Evolutionary conservation across 2,329 filamentous ascomycete genomes (phyloP).

Genomic region (Lasiodiplodia hormozganensis): DNA sequence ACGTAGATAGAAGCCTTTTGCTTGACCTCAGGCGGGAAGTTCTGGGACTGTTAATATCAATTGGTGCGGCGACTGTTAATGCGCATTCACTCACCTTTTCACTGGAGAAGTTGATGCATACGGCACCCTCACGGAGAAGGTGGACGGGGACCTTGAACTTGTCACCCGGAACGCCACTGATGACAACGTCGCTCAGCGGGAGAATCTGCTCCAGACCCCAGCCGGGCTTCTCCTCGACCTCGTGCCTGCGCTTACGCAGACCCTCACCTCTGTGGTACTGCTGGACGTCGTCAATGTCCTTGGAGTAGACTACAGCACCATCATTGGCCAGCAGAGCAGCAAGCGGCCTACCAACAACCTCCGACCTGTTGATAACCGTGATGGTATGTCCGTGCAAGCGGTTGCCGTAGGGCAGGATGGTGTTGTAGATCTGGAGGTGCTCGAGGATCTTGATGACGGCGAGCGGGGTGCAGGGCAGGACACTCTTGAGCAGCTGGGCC

Average conservation of each 20-base stretch:
- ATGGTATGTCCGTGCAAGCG: slow-evolving; percentile 92
- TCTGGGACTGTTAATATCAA: slow-evolving; percentile 52
- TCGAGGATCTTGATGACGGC: slow-evolving; percentile 98
- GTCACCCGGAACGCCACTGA: slow-evolving; percentile 88
- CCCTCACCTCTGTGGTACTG: slow-evolving; percentile 90
- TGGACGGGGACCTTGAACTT: slow-evolving; percentile 88
- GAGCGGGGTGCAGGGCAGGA: slow-evolving; percentile 93
- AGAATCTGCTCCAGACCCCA: slow-evolving; percentile 82
- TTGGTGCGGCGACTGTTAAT: not conserved
- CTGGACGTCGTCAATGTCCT: slow-evolving; percentile 91
- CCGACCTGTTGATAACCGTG: slow-evolving; percentile 93
- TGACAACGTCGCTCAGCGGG: slow-evolving; percentile 90
- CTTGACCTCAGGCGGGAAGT: slow-evolving; percentile 89
- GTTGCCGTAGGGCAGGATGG: slow-evolving; percentile 90
- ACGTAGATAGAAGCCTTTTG: slow-evolving; percentile 97
- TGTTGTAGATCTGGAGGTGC: slow-evolving; percentile 95
- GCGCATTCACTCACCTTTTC: slow-evolving; percentile 66
- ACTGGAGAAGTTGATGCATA: slow-evolving; percentile 99
- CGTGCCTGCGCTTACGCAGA: slow-evolving; percentile 83
- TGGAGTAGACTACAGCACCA: slow-evolving; percentile 91
- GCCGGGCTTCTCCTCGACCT: slow-evolving; percentile 82
- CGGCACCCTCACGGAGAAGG: slow-evolving; percentile 83
- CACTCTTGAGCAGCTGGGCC: slow-evolving; percentile 80
- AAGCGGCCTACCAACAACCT: slow-evolving; percentile 92
- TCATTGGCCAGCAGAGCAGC: slow-evolving; percentile 95